These are phyloP conservation scores for Tuber magnatum DNA, from an alignment of 495 filamentous ascomycete species.

Conservation along the genomic window DNA sequence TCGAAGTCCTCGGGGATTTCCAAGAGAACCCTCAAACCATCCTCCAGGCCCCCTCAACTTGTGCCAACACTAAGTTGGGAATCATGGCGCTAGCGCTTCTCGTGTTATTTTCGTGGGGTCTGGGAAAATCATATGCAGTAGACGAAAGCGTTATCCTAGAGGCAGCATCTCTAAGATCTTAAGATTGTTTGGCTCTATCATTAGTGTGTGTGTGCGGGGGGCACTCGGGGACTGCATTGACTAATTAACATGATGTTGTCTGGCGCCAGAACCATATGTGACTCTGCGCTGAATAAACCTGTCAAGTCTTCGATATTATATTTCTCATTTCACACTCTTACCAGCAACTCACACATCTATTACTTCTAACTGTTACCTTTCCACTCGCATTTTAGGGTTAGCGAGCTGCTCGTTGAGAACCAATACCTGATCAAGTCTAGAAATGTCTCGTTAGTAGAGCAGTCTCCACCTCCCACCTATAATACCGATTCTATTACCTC, in stretches of 20 bases:
- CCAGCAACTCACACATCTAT: neutral
- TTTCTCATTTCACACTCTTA: neutral
- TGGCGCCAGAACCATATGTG: neutral
- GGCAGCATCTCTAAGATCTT: neutral
- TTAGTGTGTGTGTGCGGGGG: neutral
- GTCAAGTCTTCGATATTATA: neutral
- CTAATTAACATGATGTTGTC: neutral
- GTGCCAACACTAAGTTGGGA: neutral
- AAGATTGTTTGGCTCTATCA: neutral
- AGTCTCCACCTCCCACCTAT: neutral
- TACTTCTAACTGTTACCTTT: neutral
- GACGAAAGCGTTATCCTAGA: neutral
- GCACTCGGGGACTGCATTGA: neutral
- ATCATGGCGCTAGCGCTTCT: neutral
- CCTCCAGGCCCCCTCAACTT: neutral
- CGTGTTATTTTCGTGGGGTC: neutral
- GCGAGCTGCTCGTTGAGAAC: neutral
- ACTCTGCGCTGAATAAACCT: too few relatives aligned
- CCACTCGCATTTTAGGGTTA: neutral
- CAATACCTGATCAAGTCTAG: neutral
- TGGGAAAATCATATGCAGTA: neutral
- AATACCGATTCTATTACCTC: neutral
- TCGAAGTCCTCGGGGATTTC: too few relatives aligned
- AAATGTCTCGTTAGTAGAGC: neutral
- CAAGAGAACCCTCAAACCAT: too few relatives aligned